A percentile compares a stretch with the other conserved stretches of the same genome.
Evolutionary conservation across 192 early-diverging fungal genomes (phyloP).

Genomic region (Umbelopsis sp.): DNA sequence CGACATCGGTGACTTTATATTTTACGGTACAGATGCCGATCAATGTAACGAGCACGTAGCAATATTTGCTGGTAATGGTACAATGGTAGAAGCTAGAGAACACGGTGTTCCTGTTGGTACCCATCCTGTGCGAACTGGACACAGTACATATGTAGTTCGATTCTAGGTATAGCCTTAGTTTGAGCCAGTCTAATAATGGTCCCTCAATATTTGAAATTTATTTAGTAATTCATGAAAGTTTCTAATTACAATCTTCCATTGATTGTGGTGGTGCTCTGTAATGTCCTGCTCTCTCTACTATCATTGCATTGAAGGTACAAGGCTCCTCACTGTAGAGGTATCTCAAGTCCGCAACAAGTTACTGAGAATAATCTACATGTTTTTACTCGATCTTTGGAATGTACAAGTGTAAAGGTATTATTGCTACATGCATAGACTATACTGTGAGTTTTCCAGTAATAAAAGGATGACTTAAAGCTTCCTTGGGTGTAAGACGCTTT

Average conservation of each 20-base stretch:
- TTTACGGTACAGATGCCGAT: neutral
- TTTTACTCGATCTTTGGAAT: neutral
- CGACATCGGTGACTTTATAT: conserved; percentile 1
- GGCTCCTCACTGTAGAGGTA: too few species aligned
- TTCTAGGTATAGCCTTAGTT: neutral
- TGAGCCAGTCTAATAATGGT: neutral
- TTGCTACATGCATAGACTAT: neutral
- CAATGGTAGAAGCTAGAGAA: conserved; percentile 17
- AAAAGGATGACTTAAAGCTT: conserved; percentile 91
- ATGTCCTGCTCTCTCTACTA: too few species aligned
- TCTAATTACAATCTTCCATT: too few species aligned
- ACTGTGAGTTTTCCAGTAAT: conserved; percentile 47
- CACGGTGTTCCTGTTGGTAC: conserved; percentile 17
- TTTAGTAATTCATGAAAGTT: too few species aligned
- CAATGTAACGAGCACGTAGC: conserved; percentile 20
- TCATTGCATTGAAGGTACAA: too few species aligned
- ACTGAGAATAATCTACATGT: neutral
- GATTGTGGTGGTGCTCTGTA: too few species aligned
- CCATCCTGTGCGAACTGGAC: neutral
- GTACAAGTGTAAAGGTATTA: neutral
- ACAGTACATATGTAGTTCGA: neutral
- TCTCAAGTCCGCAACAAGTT: neutral
- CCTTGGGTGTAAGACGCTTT: conserved; percentile 80
- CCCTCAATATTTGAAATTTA: neutral
- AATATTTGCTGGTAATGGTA: conserved; percentile 1